Evolutionary conservation across 306 rosid species (phyloP), one percentile per base, ranked within the genome.

Genomic region (Elaeagnus macrophylla): DNA sequence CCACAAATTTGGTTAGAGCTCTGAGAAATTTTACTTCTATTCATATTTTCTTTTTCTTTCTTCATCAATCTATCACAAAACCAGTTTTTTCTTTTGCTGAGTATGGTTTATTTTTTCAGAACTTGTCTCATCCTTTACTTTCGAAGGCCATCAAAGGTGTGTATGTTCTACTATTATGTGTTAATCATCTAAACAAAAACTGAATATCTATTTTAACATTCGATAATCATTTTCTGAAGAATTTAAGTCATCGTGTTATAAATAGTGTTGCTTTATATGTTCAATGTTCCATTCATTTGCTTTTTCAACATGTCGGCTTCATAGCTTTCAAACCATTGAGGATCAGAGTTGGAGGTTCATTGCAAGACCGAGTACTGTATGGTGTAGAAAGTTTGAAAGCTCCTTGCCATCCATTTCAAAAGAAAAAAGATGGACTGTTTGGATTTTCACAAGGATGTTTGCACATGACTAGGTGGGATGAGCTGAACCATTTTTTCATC

Each of bases 381-480:
- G 83, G 81, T 56, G 69, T 75, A 57, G 96, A 81, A 71, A 70
- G 51, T 64, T 73, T 84, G 75, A 72, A 77, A 69, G 61, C 51
- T 57, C 82, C 89, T 49, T 91, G 99, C 70, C 93, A 66, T 69
- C 85, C 79, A 39, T 91, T 91, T 78, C 81, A 67, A 70, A 87
- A 80, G 83, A 56, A 62, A 74, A 72, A 73, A 14, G 69, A 64
- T 41, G 93, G 82, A 35, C 54, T 91, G 66, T 91, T 91, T 72
- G 96, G 96, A 75, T 91, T 75, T 73, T 87, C 99, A 53, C 78
- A 72, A 62, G 99, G 99, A 61, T 91, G 99, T 63, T 82, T 91
- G 53, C 84, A 53, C 45, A 80, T 87, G 95, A 80, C 74, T 43
- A 82, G 95, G 60, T 91, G 99, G 99, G 95, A 87, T 72, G 89